Conservation (phyloP, 805 yeast genomes). For the Yarrowia osloensis region DNA sequence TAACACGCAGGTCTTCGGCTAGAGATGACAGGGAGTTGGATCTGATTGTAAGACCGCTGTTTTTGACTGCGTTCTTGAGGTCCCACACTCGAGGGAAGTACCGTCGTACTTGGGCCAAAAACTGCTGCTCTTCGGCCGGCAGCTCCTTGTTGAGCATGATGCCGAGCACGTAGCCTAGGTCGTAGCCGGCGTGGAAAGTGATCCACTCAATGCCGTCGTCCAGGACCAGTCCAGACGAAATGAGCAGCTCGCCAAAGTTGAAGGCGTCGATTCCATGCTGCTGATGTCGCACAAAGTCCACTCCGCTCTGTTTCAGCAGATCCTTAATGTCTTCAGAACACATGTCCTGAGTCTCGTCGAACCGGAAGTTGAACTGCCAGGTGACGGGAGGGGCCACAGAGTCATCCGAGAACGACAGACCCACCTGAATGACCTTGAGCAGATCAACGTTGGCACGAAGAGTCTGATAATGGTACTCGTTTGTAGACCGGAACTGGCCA, state of each 20-base stretch:
- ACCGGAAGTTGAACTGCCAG: conserved; percentile 96
- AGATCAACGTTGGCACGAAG: conserved; percentile 89
- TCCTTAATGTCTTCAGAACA: conserved; percentile 82
- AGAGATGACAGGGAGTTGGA: conserved; percentile 42
- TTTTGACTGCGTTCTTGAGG: conserved; percentile 56
- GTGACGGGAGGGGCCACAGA: conserved; percentile 58
- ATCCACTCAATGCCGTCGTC: conserved; percentile 78
- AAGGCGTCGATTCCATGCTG: conserved; percentile 74
- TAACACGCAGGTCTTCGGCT: conserved; percentile 49
- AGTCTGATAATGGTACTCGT: conserved; percentile 95
- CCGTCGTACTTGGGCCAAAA: conserved; percentile 64
- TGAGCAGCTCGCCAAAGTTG: conserved; percentile 80
- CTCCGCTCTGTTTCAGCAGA: conserved; percentile 75
- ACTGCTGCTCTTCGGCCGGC: conserved; percentile 80
- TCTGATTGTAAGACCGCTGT: conserved; percentile 41
- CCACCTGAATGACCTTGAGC: conserved; percentile 81
- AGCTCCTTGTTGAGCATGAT: conserved; percentile 71
- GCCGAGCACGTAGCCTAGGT: conserved; percentile 83
- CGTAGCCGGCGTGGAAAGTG: conserved; percentile 92
- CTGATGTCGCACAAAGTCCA: conserved; percentile 75
- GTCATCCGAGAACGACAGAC: conserved; percentile 70
- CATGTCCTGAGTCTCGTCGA: conserved; percentile 76
- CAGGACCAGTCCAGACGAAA: conserved; percentile 81
- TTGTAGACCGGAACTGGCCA: conserved; percentile 84
- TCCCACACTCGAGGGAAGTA: conserved; percentile 85